These are phyloP conservation scores for Lecanicillium sp. DNA, from an alignment of 2,329 filamentous ascomycete genomes.

Conservation along the genomic window DNA sequence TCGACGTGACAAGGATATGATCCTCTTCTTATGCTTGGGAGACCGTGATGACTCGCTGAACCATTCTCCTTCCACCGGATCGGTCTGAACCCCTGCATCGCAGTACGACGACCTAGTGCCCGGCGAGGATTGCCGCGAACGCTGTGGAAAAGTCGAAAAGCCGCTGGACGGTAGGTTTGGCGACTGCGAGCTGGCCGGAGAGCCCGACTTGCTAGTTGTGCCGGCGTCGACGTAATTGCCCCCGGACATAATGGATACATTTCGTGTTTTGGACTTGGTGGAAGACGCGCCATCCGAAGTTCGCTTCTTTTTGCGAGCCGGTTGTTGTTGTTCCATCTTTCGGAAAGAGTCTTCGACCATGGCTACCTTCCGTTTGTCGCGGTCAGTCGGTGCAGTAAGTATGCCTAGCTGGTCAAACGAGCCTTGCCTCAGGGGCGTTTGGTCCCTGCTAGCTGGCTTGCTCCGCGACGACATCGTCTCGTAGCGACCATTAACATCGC, in stretches of 20 bases:
- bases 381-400: slow-evolving; percentile 55
- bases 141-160: slow-evolving; percentile 13
- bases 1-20: slow-evolving; percentile 45
- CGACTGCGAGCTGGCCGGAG: slow-evolving; percentile 35
- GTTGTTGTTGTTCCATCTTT: slow-evolving; percentile 50
- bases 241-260: slow-evolving; percentile 25
- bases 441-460: slow-evolving; percentile 59
- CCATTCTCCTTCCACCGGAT: slow-evolving; percentile 45
- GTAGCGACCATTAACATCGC: slow-evolving; percentile 40
- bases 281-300: slow-evolving; percentile 43
- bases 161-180: slow-evolving; percentile 21
- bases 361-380: slow-evolving; percentile 59
- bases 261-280: slow-evolving; percentile 30
- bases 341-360: slow-evolving; percentile 58
- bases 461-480: slow-evolving; percentile 45
- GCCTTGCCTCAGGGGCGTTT: slow-evolving; percentile 53
- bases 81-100: slow-evolving; percentile 46
- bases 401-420: slow-evolving; percentile 52
- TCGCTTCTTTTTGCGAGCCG: slow-evolving; percentile 54
- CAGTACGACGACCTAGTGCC: slow-evolving; percentile 35
- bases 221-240: slow-evolving; percentile 41
- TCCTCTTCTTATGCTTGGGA: slow-evolving; percentile 34
- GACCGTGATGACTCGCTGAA: slow-evolving; percentile 31
- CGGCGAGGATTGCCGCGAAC: slow-evolving; percentile 30
- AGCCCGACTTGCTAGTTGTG: slow-evolving; percentile 46